Conservation (phyloP, 164 flowering plant genomes). For the Protea cynaroides region DNA sequence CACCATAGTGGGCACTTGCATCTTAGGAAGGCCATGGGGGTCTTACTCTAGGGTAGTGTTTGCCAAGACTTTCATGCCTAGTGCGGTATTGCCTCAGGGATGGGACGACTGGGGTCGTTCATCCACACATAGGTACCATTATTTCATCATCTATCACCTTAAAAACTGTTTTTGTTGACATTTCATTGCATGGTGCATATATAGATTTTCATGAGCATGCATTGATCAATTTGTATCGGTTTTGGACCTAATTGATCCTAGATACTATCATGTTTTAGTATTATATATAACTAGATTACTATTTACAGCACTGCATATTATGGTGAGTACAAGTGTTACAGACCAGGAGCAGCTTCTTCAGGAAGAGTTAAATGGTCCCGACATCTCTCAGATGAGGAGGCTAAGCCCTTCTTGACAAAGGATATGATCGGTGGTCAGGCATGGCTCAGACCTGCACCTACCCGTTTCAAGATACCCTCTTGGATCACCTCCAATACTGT, state of each 20-base stretch:
- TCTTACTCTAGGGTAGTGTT: constrained; percentile 43
- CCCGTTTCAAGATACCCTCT: constrained; percentile 26
- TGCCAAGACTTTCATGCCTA: constrained; percentile 36
- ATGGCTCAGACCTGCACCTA: constrained; percentile 61
- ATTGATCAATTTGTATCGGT: too few relatives aligned
- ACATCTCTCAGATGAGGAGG: constrained; percentile 40
- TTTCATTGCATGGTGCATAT: too few relatives aligned
- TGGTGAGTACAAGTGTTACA: too few relatives aligned
- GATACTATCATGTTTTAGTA: too few relatives aligned
- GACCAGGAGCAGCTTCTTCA: too few relatives aligned
- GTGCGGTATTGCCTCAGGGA: constrained; percentile 33
- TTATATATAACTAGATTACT: too few relatives aligned
- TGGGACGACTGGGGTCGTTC: constrained; percentile 51
- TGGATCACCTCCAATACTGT: neutral
- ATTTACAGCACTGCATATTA: too few relatives aligned
- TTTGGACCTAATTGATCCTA: too few relatives aligned
- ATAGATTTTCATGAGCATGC: too few relatives aligned
- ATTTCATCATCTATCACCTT: too few relatives aligned
- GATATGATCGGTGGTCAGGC: constrained; percentile 47
- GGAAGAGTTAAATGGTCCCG: constrained; percentile 56
- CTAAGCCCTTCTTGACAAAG: constrained; percentile 48
- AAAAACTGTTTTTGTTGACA: too few relatives aligned
- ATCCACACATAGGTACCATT: constrained; percentile 27
- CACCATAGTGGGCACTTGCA: constrained; percentile 22
- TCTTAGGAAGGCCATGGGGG: constrained; percentile 60